phyloP scores from a whole-genome alignment of 164 flowering plant species.

The Macadamia tetraphylla region DNA sequence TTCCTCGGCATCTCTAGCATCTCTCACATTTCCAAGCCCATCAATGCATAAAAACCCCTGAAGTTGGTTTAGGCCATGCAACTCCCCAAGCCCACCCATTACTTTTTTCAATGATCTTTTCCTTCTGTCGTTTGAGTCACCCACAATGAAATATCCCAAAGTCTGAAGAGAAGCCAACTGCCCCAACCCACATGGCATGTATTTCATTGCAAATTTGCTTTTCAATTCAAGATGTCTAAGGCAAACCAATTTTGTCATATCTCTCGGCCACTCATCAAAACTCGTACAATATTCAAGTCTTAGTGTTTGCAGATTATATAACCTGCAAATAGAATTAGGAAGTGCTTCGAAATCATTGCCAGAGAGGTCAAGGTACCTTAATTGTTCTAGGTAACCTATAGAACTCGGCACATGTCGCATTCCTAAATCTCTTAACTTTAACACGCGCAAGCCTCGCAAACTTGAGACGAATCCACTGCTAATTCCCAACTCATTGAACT shows the following conservation, averaged over 20 bases:
- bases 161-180: conserved; percentile 9
- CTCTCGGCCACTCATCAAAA: background rate
- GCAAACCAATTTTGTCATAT: background rate
- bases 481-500: background rate
- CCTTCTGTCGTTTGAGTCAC: background rate
- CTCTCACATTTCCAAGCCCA: conserved; percentile 4
- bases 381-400: background rate
- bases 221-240: background rate
- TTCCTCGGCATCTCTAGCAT: background rate
- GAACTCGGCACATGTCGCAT: background rate
- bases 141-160: conserved; percentile 3
- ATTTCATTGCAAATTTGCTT: background rate
- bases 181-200: conserved; percentile 3
- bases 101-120: too few species aligned
- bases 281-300: background rate
- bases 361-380: background rate
- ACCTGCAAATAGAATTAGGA: background rate
- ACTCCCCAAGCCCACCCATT: background rate
- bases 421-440: background rate
- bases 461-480: background rate
- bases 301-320: background rate
- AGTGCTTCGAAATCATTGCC: background rate
- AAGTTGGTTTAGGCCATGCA: conserved; percentile 3
- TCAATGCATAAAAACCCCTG: conserved; percentile 8
- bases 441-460: background rate